Evolutionary conservation across 179 eudicot species (phyloP), one percentile per base, ranked within the genome.

Genomic region (Heliamphora pulchella): DNA sequence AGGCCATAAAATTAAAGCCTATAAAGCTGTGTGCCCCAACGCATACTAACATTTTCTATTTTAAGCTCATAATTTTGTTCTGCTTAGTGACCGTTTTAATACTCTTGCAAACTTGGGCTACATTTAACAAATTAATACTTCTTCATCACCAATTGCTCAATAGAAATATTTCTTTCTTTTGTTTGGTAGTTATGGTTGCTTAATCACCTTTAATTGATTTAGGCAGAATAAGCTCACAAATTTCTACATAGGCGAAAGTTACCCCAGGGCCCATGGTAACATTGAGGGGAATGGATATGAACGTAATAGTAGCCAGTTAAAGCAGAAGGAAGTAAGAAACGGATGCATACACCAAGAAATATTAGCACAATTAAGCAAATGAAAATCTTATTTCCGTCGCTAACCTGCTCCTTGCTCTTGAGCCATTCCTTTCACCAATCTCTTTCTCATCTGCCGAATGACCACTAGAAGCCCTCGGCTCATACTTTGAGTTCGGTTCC

Each of bases 331-430:
- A 1, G 10, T 6, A 63, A 63, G 6, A 47, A 22, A 9, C 47
- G 13, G 61, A 62, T 54, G 41, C 61, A 66, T 15, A 47, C 61
- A 47, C 70, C 69, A 61, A 18, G 18, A 63, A 20, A 47, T 61
- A 62, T 61, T 68, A 31, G 41, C 53, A 68, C 41, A 8, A 54
- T 54, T 46, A 68, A 65, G 80, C 8, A 67, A 78, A 18, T 51
- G 62, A 53, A 41, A 63, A 18, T 18, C 11, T 2, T 18, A 70
- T 0, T 47, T 74, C 70, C 20, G 48, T 63, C 63, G 41, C 91
- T 83, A 76, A 96, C 99, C 98, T 91, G 87, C 82, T 86, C 78
- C 88, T 87, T 89, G 89, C 88, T 85, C 91, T 85, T 78, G 83
- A 83, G 51, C 95, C 97, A 87, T 94, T 94, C 85, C 89, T 86